Conservation (phyloP, 441 rosid genomes). For the Kokia cookei region DNA sequence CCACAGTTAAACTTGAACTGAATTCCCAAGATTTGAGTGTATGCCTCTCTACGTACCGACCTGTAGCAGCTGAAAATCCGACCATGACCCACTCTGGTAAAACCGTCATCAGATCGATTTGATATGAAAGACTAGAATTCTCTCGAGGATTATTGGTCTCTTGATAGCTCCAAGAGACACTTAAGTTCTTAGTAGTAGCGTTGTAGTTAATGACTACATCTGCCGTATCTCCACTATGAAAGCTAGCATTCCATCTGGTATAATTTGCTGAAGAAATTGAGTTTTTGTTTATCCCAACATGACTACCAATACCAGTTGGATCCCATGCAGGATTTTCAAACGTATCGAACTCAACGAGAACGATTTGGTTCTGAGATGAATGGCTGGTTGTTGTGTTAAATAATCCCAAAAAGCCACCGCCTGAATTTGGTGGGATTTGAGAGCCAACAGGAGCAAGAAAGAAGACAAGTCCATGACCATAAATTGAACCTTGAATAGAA, state of each 20-base stretch:
- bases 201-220: slow-evolving; percentile 24
- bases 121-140: slow-evolving; percentile 14
- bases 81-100: slow-evolving; percentile 6
- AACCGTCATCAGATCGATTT: slow-evolving; percentile 1
- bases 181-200: slow-evolving; percentile 22
- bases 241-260: not conserved
- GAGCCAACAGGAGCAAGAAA: not conserved
- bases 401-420: not conserved
- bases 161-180: slow-evolving; percentile 28
- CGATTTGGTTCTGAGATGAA: not conserved
- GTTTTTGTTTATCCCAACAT: not conserved
- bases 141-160: slow-evolving; percentile 12
- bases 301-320: not conserved
- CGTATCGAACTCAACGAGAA: not conserved
- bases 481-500: not conserved
- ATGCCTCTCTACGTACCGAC: not conserved
- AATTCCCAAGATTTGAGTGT: slow-evolving; percentile 9
- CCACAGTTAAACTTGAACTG: not conserved
- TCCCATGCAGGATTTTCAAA: not conserved
- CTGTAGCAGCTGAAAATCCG: slow-evolving; percentile 7
- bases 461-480: not conserved
- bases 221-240: not conserved
- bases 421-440: not conserved
- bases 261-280: not conserved
- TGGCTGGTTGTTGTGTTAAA: not conserved